These are phyloP conservation scores for Cymodocea nodosa DNA, from an alignment of 116 monocot species.

Conservation along the genomic window DNA sequence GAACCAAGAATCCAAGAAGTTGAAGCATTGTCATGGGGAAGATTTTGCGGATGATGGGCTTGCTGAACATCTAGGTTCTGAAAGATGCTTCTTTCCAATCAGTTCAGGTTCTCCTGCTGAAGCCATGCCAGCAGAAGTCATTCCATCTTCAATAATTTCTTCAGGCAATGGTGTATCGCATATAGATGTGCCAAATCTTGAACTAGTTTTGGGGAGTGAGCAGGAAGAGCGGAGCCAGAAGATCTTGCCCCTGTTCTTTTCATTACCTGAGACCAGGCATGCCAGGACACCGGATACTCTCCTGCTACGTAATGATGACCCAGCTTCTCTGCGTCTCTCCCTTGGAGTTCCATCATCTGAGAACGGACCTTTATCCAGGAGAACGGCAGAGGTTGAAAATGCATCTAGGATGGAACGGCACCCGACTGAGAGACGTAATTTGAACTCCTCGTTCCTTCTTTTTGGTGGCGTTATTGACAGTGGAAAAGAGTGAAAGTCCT, in stretches of 20 bases:
- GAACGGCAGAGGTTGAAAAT: conserved; percentile 7
- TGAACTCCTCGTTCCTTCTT: conserved; percentile 35
- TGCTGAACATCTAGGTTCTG: conserved; percentile 3
- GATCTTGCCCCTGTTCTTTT: conserved; percentile 9
- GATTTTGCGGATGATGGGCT: conserved; percentile 4
- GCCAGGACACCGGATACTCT: not conserved
- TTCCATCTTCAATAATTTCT: not conserved
- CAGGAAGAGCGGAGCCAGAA: conserved; percentile 6
- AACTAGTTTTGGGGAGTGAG: conserved; percentile 35
- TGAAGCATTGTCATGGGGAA: conserved; percentile 4
- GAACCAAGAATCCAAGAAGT: conserved; percentile 26
- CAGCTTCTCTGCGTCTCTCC: conserved; percentile 51
- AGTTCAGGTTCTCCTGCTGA: conserved; percentile 6
- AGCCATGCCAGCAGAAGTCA: not conserved
- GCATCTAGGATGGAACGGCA: not conserved
- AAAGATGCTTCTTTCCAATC: conserved; percentile 22
- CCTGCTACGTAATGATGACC: conserved; percentile 16
- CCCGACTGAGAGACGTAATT: conserved; percentile 18
- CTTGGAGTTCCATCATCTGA: conserved; percentile 31
- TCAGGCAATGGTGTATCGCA: not conserved
- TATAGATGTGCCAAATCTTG: conserved; percentile 16
- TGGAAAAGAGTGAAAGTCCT: not conserved
- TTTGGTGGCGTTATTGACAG: conserved; percentile 17
- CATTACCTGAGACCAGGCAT: conserved; percentile 5
- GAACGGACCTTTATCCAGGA: not conserved